A percentile compares a stretch with the other conserved stretches of the same genome.
These are phyloP conservation scores for Ustilago trichophora DNA, from an alignment of 1,284 basidiomycete species.

Conservation along the genomic window DNA sequence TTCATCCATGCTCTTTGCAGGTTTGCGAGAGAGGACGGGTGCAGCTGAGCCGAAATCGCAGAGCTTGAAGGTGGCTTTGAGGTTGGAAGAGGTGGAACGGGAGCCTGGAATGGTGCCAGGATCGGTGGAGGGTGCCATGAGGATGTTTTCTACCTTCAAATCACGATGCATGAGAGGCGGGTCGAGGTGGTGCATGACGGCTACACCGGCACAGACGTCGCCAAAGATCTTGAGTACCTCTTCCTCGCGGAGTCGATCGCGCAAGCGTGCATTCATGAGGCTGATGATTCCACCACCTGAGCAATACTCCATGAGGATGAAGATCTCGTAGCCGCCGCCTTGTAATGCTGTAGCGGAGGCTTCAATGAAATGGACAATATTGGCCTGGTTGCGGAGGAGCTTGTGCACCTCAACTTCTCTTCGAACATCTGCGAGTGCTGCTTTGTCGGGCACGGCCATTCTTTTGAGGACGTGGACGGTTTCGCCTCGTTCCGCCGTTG, in stretches of 20 bases:
- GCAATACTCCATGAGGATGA: constrained; percentile 99
- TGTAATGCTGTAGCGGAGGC: constrained; percentile 71
- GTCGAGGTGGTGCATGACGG: constrained; percentile 85
- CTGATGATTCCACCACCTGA: constrained; percentile 94
- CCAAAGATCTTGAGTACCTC: constrained; percentile 95
- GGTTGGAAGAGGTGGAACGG: constrained; percentile 70
- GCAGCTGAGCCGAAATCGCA: constrained; percentile 98
- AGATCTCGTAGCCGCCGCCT: constrained; percentile 87
- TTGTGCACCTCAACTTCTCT: constrained; percentile 98
- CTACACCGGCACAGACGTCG: constrained; percentile 61
- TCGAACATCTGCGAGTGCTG: constrained; percentile 90
- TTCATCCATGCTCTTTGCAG: constrained; percentile 57
- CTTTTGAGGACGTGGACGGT: constrained; percentile 94
- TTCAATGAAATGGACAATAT: constrained; percentile 92
- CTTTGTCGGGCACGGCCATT: constrained; percentile 89
- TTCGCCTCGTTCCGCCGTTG: constrained; percentile 67
- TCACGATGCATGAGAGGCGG: constrained; percentile 94
- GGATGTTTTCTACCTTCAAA: constrained; percentile 94
- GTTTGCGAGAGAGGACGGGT: constrained; percentile 66
- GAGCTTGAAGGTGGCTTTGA: constrained; percentile 78
- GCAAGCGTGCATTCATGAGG: constrained; percentile 95
- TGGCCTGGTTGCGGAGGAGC: constrained; percentile 85
- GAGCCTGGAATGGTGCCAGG: constrained; percentile 43
- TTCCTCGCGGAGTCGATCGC: constrained; percentile 89
- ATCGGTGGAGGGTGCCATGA: constrained; percentile 70